These are phyloP conservation scores for Bonnemaisonia californica DNA, from an alignment of 31 red algal species.

Conservation along the genomic window DNA sequence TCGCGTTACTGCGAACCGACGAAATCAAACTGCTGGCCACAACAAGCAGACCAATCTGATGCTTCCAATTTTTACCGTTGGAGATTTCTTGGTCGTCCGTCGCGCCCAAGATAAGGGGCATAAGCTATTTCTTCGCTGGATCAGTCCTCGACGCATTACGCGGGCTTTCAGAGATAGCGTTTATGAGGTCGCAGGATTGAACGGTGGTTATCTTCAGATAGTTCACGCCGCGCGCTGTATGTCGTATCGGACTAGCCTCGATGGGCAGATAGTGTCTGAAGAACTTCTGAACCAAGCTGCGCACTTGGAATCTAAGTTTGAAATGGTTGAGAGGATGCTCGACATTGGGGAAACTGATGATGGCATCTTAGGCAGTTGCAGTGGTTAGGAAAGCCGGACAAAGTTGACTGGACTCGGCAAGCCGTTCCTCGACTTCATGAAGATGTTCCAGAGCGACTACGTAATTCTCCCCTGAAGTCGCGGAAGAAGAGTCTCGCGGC, in stretches of 20 bases:
- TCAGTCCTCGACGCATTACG: conserved; percentile 12
- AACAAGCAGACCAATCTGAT: conserved; percentile 6
- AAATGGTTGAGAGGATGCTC: conserved; percentile 12
- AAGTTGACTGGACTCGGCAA: conserved; percentile 4
- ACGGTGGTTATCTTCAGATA: neutral
- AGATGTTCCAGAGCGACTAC: neutral
- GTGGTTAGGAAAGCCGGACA: conserved; percentile 26
- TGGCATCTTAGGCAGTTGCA: conserved; percentile 24
- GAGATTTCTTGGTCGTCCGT: conserved; percentile 32
- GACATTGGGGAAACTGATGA: conserved; percentile 6
- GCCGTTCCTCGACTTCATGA: neutral
- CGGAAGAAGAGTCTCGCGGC: too few species aligned
- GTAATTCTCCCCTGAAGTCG: neutral
- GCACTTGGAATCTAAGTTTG: conserved; percentile 13
- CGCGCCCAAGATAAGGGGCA: conserved; percentile 11
- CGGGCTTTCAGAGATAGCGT: neutral
- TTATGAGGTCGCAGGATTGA: conserved; percentile 1
- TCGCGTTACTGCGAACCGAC: neutral
- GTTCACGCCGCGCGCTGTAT: neutral
- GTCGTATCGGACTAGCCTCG: neutral
- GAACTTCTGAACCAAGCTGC: too few species aligned
- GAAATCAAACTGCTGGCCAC: neutral
- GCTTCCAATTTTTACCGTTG: neutral
- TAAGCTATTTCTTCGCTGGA: conserved; percentile 26
- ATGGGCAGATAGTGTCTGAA: neutral